Evolutionary conservation across 1,284 basidiomycete genomes (phyloP), one percentile per base, ranked within the genome.

Genomic region (Filobasidium uniguttulatum): DNA sequence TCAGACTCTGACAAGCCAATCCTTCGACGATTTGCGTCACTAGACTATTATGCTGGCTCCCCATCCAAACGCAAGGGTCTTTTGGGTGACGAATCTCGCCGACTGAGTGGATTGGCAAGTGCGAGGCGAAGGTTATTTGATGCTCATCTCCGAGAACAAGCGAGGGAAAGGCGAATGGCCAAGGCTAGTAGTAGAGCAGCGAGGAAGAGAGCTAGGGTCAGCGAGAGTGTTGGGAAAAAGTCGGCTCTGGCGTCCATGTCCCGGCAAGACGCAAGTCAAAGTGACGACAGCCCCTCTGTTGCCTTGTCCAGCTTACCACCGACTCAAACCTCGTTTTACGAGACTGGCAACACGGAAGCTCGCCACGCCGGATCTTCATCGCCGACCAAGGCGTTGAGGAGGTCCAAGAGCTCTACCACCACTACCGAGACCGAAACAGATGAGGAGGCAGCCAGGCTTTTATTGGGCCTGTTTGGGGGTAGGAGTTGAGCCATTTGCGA

Each of bases 11-110:
- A 52, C 30, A 33, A 38, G 17, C 50, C 54, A 1, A 33, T 25
- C 8, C 30, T 55, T 6, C 26, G 50, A 9, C 40, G 49, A 17
- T 37, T 55, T 14, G 54, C 54, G 10, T 51, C 49, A 4, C 37
- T 55, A 14, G 54, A 55, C 25, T 55, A 52, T 38, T 55, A 48
- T 20, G 54, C 54, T 17, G 54, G 54, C 14, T 51, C 54, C 17
- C 54, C 54, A 6, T 50, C 54, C 19, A 51, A 50, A 31, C 49
- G 54, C n/a, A 55, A 46, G 26, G 48, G 37, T 34, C 37, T 46
- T n/a, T 41, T 53, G n/a, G 51, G 51, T 8, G 51, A 40, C 23
- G 51, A 53, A 26, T 46, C 47, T 10, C 36, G 51, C 9, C 22
- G 51, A 17, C 36, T 53, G 43, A 49, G 40, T 26, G 40, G 40